These are phyloP conservation scores for Arthrinium phaeospermum DNA, from an alignment of 2,329 filamentous ascomycete species.

Conservation along the genomic window DNA sequence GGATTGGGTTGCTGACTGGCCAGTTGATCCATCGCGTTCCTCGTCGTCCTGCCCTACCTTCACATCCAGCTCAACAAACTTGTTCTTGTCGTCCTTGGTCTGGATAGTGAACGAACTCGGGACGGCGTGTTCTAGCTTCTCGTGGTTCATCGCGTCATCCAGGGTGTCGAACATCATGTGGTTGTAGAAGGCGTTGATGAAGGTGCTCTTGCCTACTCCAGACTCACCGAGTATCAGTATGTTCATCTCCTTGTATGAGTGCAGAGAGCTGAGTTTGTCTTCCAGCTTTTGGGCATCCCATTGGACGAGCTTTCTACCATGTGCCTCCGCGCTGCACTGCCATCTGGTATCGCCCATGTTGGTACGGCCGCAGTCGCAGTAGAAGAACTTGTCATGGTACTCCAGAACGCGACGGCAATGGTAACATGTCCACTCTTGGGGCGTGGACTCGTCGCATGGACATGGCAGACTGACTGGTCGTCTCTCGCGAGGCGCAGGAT, in stretches of 20 bases:
- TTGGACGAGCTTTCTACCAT: neutral
- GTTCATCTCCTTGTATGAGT: constrained; percentile 35
- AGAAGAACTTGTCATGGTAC: neutral
- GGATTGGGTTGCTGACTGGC: constrained; percentile 44
- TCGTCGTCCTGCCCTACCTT: constrained; percentile 38
- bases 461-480: neutral
- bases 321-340: neutral
- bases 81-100: too few species aligned
- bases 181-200: constrained; percentile 55
- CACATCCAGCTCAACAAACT: constrained; percentile 37
- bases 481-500: neutral
- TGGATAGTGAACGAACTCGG: constrained; percentile 46
- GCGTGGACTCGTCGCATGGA: neutral
- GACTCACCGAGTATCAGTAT: constrained; percentile 54
- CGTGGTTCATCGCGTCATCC: constrained; percentile 42
- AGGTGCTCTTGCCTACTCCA: constrained; percentile 55
- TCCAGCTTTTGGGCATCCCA: neutral
- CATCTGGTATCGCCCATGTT: neutral
- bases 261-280: neutral
- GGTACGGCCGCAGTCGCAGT: neutral
- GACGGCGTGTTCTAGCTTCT: constrained; percentile 42
- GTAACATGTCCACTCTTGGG: neutral
- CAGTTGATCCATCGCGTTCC: constrained; percentile 40
- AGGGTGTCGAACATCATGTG: constrained; percentile 46
- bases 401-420: neutral